Percentiles rank a stretch among this genome's conserved stretches.
Evolutionary conservation across 75 land plant species (phyloP).

Genomic region (Pseudotsuga menziesii): DNA sequence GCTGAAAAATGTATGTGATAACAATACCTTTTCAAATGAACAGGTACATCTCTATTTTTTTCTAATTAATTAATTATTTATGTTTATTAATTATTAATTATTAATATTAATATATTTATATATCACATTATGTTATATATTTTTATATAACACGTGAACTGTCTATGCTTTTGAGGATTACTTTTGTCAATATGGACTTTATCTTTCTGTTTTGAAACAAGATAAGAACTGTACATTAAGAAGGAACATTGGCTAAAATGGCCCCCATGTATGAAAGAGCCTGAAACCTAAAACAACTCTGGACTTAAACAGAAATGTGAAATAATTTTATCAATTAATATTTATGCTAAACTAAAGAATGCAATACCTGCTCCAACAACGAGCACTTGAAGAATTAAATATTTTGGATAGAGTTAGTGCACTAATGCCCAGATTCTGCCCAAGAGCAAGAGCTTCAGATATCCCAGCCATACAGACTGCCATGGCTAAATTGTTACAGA

Average conservation of each 20-base stretch:
- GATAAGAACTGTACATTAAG: neutral
- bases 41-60: too few relatives aligned
- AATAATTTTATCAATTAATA: neutral
- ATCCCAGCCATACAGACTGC: slow-evolving; percentile 93
- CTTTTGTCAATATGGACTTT: neutral
- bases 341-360: neutral
- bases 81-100: too few relatives aligned
- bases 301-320: neutral
- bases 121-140: too few relatives aligned
- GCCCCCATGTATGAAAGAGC: neutral
- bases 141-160: too few relatives aligned
- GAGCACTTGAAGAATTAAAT: slow-evolving; percentile 88
- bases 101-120: too few relatives aligned
- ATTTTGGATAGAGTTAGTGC: slow-evolving; percentile 64
- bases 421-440: slow-evolving; percentile 74
- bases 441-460: slow-evolving; percentile 89
- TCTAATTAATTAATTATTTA: too few relatives aligned
- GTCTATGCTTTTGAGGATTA: neutral
- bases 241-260: neutral
- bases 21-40: too few relatives aligned
- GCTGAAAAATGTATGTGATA: too few relatives aligned
- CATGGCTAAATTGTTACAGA: slow-evolving; percentile 94
- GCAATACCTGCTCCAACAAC: slow-evolving; percentile 94
- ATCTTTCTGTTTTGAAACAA: neutral
- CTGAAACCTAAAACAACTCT: neutral